Evolutionary conservation across 75 land plant genomes (phyloP).

Genomic region (Isoetes taiwanensis): DNA sequence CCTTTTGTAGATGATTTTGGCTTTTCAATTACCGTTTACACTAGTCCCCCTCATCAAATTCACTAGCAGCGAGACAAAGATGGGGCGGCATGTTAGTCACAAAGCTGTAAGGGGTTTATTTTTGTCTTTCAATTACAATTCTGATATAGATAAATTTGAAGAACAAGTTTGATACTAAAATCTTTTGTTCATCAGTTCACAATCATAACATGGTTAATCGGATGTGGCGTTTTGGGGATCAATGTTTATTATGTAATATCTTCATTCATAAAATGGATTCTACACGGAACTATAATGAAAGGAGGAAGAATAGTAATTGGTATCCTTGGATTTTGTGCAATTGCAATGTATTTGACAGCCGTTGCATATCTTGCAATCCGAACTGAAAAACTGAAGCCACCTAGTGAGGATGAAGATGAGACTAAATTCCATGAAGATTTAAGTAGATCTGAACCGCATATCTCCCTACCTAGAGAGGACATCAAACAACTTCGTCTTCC

Average conservation of each 20-base stretch:
- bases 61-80: neutral
- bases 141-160: neutral
- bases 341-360: neutral
- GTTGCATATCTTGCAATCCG: neutral
- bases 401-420: too few species aligned
- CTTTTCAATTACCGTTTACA: neutral
- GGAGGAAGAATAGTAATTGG: constrained; percentile 1
- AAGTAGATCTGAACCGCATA: too few species aligned
- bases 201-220: neutral
- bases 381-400: too few species aligned
- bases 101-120: neutral
- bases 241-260: neutral
- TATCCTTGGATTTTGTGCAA: neutral
- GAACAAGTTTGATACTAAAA: neutral
- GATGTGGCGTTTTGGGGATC: neutral
- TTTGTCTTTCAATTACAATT: too few species aligned
- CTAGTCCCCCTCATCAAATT: neutral
- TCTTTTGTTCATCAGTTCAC: neutral
- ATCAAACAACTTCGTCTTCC: too few species aligned
- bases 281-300: neutral
- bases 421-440: too few species aligned
- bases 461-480: too few species aligned
- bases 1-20: neutral
- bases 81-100: neutral
- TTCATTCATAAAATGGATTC: neutral